These are phyloP conservation scores for Sporobolomyces phaffii DNA, from an alignment of 768 basidiomycete species.

Conservation along the genomic window DNA sequence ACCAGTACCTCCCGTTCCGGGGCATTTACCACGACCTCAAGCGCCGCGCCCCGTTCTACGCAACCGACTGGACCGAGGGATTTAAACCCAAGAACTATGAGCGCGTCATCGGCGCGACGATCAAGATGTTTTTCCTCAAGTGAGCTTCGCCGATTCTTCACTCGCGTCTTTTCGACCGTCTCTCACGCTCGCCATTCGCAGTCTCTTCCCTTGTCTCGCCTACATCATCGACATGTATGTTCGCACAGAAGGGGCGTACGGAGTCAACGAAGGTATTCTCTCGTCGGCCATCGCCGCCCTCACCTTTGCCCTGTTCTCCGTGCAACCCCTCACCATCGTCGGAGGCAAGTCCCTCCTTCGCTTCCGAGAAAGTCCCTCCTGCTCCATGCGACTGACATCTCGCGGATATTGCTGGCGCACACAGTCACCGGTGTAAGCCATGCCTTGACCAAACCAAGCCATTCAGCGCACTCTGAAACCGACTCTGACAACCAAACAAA, in stretches of 20 bases:
- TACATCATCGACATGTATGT: slow-evolving; percentile 89
- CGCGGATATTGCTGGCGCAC: no score
- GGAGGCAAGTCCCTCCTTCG: slow-evolving; percentile 52
- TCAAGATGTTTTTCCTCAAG: slow-evolving; percentile 80
- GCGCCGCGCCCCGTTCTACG: slow-evolving; percentile 69
- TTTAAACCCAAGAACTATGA: slow-evolving; percentile 62
- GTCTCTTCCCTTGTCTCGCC: slow-evolving; percentile 62
- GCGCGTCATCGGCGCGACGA: slow-evolving; percentile 76
- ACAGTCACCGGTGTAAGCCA: slow-evolving; percentile 17
- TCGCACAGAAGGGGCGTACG: slow-evolving; percentile 73
- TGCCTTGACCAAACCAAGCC: not conserved
- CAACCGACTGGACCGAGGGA: slow-evolving; percentile 81
- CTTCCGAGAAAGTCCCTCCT: no score
- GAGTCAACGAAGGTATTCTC: slow-evolving; percentile 75
- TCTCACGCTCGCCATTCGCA: slow-evolving; percentile 41
- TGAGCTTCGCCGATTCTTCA: slow-evolving; percentile 46
- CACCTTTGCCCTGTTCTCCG: slow-evolving; percentile 76
- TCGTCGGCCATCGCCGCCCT: slow-evolving; percentile 85
- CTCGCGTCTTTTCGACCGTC: no score
- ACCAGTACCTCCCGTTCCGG: slow-evolving; percentile 40
- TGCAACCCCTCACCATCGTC: slow-evolving; percentile 83
- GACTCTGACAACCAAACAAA: not conserved
- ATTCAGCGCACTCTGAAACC: no score
- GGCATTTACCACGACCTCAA: slow-evolving; percentile 69
- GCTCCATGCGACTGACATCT: no score